Conservation (phyloP, 1,284 basidiomycete genomes). For the Leccinum fuscescens region DNA sequence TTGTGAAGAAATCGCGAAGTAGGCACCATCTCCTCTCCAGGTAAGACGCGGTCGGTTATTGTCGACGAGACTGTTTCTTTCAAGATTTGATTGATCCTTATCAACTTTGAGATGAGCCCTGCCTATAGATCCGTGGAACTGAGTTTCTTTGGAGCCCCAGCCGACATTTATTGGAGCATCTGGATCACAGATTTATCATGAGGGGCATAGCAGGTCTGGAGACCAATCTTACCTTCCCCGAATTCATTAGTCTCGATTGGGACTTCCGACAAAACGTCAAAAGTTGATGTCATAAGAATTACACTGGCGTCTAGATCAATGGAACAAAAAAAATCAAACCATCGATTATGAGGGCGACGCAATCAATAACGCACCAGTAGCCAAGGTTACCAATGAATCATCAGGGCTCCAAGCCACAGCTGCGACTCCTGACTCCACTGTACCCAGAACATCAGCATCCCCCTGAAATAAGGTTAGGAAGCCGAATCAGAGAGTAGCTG, state of each 20-base stretch:
- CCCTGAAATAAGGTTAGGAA: constrained; percentile 17
- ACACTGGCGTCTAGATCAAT: constrained; percentile 62
- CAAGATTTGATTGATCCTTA: constrained; percentile 36
- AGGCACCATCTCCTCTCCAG: constrained; percentile 92
- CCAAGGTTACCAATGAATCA: constrained; percentile 77
- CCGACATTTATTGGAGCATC: constrained; percentile 93
- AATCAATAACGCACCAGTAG: constrained; percentile 60
- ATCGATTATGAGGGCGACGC: not conserved
- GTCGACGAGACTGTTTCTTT: constrained; percentile 68
- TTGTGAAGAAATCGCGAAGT: constrained; percentile 82
- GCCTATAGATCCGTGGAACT: constrained; percentile 96
- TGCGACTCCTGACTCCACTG: constrained; percentile 81
- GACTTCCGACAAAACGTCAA: constrained; percentile 84
- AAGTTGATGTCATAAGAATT: constrained; percentile 85
- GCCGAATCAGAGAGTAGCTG: not conserved
- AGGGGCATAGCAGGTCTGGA: constrained; percentile 6
- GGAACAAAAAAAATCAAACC: constrained; percentile 3
- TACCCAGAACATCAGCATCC: constrained; percentile 73
- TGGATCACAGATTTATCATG: constrained; percentile 32
- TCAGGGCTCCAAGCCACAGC: constrained; percentile 91
- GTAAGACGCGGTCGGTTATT: constrained; percentile 74
- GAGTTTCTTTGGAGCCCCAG: constrained; percentile 96
- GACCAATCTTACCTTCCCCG: constrained; percentile 66
- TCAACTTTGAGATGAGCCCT: constrained; percentile 69
- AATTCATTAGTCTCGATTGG: constrained; percentile 75